These are phyloP conservation scores for Didymella keratinophila DNA, from an alignment of 2,329 filamentous ascomycete genomes.

Conservation along the genomic window DNA sequence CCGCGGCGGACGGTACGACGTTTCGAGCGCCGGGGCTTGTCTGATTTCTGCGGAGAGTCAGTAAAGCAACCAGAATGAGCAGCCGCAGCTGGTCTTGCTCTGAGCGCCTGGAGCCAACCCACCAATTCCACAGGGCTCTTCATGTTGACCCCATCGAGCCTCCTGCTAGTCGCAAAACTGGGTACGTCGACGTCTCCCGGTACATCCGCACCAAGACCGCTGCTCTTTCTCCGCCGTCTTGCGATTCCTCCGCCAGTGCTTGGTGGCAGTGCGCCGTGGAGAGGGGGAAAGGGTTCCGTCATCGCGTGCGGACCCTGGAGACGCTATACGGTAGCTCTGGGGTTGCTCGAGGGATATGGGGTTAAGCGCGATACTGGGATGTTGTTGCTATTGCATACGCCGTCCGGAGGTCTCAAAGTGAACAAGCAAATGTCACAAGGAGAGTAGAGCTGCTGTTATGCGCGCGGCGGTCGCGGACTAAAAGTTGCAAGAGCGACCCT, in stretches of 20 bases:
- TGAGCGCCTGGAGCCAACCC: conserved; percentile 7
- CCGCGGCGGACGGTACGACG: conserved; percentile 55
- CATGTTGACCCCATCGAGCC: conserved; percentile 10
- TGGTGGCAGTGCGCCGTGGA: conserved; percentile 31
- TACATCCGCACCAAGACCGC: conserved; percentile 60
- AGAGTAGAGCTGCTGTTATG: neutral
- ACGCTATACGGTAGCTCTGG: neutral
- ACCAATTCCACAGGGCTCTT: conserved; percentile 29
- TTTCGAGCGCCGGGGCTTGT: conserved; percentile 53
- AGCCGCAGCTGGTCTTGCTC: neutral
- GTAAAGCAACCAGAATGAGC: neutral
- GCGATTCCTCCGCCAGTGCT: conserved; percentile 26
- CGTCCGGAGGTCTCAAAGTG: neutral
- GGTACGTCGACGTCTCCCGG: conserved; percentile 61
- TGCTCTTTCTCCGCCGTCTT: conserved; percentile 54
- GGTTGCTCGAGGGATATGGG: neutral
- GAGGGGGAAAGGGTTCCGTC: conserved; percentile 47
- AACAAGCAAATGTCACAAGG: conserved; percentile 12
- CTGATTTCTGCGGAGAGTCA: conserved; percentile 28
- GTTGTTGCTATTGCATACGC: neutral
- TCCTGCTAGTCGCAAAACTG: conserved; percentile 57
- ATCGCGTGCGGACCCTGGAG: conserved; percentile 16
- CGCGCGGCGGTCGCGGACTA: conserved; percentile 4
- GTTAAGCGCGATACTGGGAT: neutral
- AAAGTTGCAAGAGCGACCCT: conserved; percentile 10